Percentiles rank a stretch among this genome's conserved stretches.
Evolutionary conservation across 805 yeast species (phyloP).

Genomic region (Saitoella complicata): DNA sequence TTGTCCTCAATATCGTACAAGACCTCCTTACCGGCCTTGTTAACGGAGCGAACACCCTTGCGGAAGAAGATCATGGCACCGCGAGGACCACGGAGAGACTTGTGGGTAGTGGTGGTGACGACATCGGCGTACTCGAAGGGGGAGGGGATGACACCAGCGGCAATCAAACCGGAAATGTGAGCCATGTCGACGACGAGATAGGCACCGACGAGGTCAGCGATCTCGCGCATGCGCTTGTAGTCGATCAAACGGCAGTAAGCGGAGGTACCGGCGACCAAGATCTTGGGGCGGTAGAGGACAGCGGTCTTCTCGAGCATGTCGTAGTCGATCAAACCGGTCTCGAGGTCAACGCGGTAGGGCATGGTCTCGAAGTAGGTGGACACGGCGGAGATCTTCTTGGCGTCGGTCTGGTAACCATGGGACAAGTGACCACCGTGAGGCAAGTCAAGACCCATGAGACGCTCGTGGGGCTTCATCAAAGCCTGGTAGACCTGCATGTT

Average conservation of each 20-base stretch:
- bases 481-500: slow-evolving; percentile 87
- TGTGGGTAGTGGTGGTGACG: slow-evolving; percentile 95
- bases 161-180: slow-evolving; percentile 87
- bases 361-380: slow-evolving; percentile 93
- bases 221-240: slow-evolving; percentile 75
- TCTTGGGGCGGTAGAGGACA: slow-evolving; percentile 78
- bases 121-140: slow-evolving; percentile 90
- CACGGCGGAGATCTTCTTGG: slow-evolving; percentile 77
- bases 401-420: slow-evolving; percentile 88
- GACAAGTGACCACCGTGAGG: slow-evolving; percentile 98
- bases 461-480: slow-evolving; percentile 71
- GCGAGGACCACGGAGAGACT: slow-evolving; percentile 96
- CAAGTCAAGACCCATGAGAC: slow-evolving; percentile 92
- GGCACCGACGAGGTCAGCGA: slow-evolving; percentile 87
- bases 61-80: slow-evolving; percentile 97
- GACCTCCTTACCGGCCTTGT: slow-evolving; percentile 70
- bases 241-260: slow-evolving; percentile 87
- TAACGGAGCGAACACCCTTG: slow-evolving; percentile 74
- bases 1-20: slow-evolving; percentile 75
- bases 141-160: slow-evolving; percentile 85
- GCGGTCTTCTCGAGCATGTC: slow-evolving; percentile 75
- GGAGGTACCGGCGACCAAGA: slow-evolving; percentile 91
- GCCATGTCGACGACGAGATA: slow-evolving; percentile 93
- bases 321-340: slow-evolving; percentile 84
- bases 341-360: slow-evolving; percentile 84